These are phyloP conservation scores for Pelargonium australe DNA, from an alignment of 441 rosid genomes.

Conservation along the genomic window DNA sequence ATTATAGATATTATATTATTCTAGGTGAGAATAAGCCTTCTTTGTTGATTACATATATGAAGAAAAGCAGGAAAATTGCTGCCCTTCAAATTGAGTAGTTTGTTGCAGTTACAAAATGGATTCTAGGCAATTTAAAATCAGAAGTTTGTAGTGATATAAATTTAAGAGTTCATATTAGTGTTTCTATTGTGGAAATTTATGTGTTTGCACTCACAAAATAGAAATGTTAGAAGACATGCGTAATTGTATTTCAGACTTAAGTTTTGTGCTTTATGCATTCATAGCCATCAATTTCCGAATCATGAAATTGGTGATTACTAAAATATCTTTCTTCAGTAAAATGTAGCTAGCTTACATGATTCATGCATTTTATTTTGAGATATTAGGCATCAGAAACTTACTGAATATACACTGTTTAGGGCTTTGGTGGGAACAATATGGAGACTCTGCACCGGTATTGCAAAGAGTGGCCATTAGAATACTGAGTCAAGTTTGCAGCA, in stretches of 20 bases:
- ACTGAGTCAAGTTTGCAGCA: conserved; percentile 82
- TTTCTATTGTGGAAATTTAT: neutral
- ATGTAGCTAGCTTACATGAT: neutral
- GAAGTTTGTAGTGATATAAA: neutral
- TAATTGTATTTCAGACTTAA: too few relatives aligned
- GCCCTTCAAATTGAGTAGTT: neutral
- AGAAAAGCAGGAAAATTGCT: neutral
- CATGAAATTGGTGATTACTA: neutral
- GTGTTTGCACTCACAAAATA: neutral
- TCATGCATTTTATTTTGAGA: neutral
- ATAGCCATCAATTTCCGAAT: neutral
- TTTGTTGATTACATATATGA: neutral
- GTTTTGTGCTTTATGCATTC: neutral
- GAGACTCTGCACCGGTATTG: conserved; percentile 74
- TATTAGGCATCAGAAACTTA: neutral
- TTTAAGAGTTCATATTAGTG: neutral
- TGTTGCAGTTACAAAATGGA: neutral
- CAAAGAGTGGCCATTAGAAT: conserved; percentile 79
- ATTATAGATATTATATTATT: too few relatives aligned
- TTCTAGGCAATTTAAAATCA: neutral
- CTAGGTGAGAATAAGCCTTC: neutral
- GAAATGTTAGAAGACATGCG: too few relatives aligned
- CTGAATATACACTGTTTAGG: conserved; percentile 33
- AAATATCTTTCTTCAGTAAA: neutral
- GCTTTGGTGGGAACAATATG: conserved; percentile 92